phyloP scores from a whole-genome alignment of 352 stramenopile species.

The Phytophthora colocasiae region DNA sequence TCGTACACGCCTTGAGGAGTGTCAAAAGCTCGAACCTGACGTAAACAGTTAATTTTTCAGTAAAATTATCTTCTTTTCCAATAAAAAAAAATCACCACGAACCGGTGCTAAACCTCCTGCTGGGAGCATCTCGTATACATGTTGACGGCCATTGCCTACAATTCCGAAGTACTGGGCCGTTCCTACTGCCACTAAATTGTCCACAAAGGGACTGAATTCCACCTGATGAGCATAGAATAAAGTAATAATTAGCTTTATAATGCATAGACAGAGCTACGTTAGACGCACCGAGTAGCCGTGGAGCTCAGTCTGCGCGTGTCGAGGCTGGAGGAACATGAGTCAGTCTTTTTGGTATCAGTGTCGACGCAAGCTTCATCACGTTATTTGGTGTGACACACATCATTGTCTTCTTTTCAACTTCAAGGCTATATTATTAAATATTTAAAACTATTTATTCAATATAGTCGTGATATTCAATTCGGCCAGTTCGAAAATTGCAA shows the following conservation, averaged over 20 bases:
- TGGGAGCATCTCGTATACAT: constrained; percentile 83
- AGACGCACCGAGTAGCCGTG: constrained; percentile 67
- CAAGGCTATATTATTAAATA: constrained; percentile 25
- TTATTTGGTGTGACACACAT: constrained; percentile 8
- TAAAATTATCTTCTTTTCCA: background rate
- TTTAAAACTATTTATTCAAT: constrained; percentile 6
- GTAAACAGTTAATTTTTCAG: constrained; percentile 1
- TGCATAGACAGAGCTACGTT: background rate
- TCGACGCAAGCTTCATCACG: constrained; percentile 19
- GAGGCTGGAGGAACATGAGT: constrained; percentile 77
- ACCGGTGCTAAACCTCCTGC: constrained; percentile 68
- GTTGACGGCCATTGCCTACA: constrained; percentile 90
- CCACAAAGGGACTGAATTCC: constrained; percentile 92
- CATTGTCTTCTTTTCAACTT: constrained; percentile 12
- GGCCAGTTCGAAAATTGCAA: constrained; percentile 10
- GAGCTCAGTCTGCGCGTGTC: constrained; percentile 64
- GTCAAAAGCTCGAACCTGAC: constrained; percentile 87
- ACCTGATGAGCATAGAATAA: constrained; percentile 50
- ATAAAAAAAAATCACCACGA: constrained; percentile 6
- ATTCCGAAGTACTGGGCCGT: constrained; percentile 94
- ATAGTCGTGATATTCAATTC: constrained; percentile 26
- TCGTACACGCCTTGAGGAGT: constrained; percentile 91
- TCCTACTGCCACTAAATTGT: constrained; percentile 86
- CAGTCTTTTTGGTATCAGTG: constrained; percentile 4
- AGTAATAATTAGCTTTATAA: background rate